Evolutionary conservation across 164 flowering plant genomes (phyloP).

Genomic region (Echeveria elegans): DNA sequence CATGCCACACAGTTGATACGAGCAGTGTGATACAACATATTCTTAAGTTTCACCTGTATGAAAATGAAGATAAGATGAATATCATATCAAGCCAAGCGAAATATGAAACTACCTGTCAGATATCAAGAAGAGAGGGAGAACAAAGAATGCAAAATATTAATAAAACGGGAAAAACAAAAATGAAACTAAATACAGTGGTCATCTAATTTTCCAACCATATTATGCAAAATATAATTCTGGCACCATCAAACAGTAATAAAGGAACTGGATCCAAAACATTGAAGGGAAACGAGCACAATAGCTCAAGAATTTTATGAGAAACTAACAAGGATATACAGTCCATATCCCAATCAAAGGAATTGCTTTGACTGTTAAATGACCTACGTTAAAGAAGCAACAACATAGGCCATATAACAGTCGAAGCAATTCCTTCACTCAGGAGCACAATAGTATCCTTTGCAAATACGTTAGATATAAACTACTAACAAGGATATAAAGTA

Average conservation of each 20-base stretch:
- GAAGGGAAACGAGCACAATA: neutral
- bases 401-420: neutral
- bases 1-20: constrained; percentile 92
- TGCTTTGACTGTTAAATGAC: too few relatives aligned
- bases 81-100: neutral
- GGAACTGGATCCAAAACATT: neutral
- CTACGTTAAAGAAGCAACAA: too few relatives aligned
- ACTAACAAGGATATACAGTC: too few relatives aligned
- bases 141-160: too few relatives aligned
- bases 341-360: too few relatives aligned
- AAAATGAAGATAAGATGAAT: neutral
- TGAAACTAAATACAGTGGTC: too few relatives aligned
- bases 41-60: constrained; percentile 81
- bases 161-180: too few relatives aligned
- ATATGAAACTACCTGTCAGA: too few relatives aligned
- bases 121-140: too few relatives aligned
- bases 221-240: neutral
- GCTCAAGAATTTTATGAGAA: too few relatives aligned
- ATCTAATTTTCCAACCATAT: too few relatives aligned
- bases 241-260: neutral
- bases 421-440: neutral
- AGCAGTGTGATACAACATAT: constrained; percentile 91
- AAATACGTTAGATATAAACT: neutral
- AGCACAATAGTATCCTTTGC: neutral
- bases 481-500: neutral